A percentile compares a stretch with the other conserved stretches of the same genome.
Evolutionary conservation across 306 rosid genomes (phyloP).

Genomic region (Cicer judaicum): DNA sequence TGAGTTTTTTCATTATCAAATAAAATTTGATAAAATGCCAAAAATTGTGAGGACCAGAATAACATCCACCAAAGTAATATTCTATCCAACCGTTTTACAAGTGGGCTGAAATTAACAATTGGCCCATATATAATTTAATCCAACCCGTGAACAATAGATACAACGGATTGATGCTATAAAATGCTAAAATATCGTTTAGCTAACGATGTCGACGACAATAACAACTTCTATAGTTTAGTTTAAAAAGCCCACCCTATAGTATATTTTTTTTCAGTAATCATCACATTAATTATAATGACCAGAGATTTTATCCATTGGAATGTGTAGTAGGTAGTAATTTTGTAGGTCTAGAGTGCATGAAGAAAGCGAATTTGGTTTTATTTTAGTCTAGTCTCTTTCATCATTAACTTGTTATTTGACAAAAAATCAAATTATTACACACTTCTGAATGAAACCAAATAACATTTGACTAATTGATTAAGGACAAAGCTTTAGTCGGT

Average conservation of each 20-base stretch:
- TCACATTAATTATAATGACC: not conserved
- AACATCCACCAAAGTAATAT: no score
- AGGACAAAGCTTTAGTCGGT: constrained; percentile 20
- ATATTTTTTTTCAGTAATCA: not conserved
- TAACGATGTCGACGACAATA: not conserved
- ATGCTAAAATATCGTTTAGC: not conserved
- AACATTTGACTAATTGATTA: constrained; percentile 34
- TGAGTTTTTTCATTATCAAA: no score
- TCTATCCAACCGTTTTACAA: no score
- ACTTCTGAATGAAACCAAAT: constrained; percentile 21
- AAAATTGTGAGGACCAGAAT: no score
- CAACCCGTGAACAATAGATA: constrained; percentile 5
- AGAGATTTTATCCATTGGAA: not conserved
- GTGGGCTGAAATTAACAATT: not conserved
- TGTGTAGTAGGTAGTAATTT: not conserved
- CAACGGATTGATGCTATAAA: not conserved
- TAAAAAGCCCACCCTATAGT: not conserved
- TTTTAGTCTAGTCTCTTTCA: constrained; percentile 32
- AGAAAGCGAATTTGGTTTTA: constrained; percentile 3
- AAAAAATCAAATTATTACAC: not conserved
- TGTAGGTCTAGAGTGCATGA: not conserved
- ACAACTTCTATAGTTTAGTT: not conserved
- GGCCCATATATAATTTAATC: not conserved
- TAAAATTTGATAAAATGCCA: no score
- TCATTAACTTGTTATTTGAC: not conserved